These are phyloP conservation scores for Huntiella moniliformis DNA, from an alignment of 2,329 filamentous ascomycete genomes.

Conservation along the genomic window DNA sequence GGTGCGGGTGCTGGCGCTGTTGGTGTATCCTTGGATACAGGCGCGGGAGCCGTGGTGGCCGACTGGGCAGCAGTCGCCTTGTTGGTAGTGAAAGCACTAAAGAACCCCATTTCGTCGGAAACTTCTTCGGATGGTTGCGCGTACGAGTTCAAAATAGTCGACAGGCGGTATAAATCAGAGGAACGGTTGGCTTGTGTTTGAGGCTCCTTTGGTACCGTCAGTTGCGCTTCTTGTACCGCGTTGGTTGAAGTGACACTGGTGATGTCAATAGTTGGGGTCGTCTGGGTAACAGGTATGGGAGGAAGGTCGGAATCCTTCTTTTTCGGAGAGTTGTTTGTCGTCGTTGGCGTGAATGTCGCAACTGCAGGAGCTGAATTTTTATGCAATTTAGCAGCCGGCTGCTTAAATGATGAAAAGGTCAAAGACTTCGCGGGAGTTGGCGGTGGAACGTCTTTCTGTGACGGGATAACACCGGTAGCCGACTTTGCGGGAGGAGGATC, in stretches of 20 bases:
- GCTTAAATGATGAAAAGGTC: not conserved
- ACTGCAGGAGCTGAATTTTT: not conserved
- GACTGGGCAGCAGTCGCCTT: slow-evolving; percentile 14
- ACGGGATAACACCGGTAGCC: not conserved
- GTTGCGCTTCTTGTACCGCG: not conserved
- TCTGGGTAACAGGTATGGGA: too few species aligned
- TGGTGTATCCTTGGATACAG: not conserved
- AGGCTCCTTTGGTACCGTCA: slow-evolving; percentile 15
- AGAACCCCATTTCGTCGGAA: slow-evolving; percentile 4
- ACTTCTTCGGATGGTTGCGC: slow-evolving; percentile 26
- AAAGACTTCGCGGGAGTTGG: not conserved
- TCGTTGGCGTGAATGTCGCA: not conserved
- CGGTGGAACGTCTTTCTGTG: not conserved
- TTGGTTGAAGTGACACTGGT: too few species aligned
- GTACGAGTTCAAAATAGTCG: slow-evolving; percentile 37
- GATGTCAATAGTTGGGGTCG: too few species aligned
- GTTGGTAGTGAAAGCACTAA: not conserved
- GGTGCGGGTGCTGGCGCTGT: not conserved
- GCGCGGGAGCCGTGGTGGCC: slow-evolving; percentile 2
- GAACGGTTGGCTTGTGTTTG: slow-evolving; percentile 11
- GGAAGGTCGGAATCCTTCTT: too few species aligned
- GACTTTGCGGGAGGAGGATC: not conserved
- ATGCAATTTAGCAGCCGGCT: not conserved
- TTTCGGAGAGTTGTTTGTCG: too few species aligned
- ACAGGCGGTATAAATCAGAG: slow-evolving; percentile 24